Conservation (phyloP, 2,329 filamentous ascomycete genomes). For the Ophiognomonia clavigignenti-juglandacearum region DNA sequence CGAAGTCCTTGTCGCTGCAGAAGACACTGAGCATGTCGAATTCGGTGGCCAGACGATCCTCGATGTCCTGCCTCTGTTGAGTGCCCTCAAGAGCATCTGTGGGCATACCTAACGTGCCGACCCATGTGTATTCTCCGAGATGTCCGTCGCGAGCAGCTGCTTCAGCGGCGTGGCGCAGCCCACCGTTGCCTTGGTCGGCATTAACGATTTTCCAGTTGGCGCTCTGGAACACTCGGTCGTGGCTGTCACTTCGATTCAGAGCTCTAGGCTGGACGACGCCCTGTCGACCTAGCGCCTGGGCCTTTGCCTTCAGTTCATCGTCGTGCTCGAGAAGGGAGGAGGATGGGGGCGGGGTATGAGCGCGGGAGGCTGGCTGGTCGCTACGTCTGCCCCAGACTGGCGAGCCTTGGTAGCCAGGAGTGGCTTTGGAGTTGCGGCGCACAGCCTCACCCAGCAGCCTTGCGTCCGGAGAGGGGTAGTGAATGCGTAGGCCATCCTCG, state of each 20-base stretch:
- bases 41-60: constrained; percentile 74
- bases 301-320: constrained; percentile 49
- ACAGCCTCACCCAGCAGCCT: constrained; percentile 20
- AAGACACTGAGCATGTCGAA: constrained; percentile 80
- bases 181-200: constrained; percentile 88
- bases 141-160: constrained; percentile 67
- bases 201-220: constrained; percentile 79
- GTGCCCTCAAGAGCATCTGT: constrained; percentile 76
- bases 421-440: constrained; percentile 43
- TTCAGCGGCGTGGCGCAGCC: constrained; percentile 81
- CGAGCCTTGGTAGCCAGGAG: constrained; percentile 69
- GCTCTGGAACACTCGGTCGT: constrained; percentile 67
- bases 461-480: constrained; percentile 38
- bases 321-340: constrained; percentile 69
- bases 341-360: constrained; percentile 64
- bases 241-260: constrained; percentile 53
- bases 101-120: constrained; percentile 90
- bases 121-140: constrained; percentile 75
- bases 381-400: constrained; percentile 70
- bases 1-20: constrained; percentile 85
- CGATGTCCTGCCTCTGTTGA: constrained; percentile 75
- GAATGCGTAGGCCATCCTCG: constrained; percentile 52
- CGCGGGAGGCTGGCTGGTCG: constrained; percentile 74
- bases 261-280: constrained; percentile 52
- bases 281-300: constrained; percentile 51